phyloP scores from a whole-genome alignment of 2,329 filamentous ascomycete genomes.

The Colletotrichum abscissum region DNA sequence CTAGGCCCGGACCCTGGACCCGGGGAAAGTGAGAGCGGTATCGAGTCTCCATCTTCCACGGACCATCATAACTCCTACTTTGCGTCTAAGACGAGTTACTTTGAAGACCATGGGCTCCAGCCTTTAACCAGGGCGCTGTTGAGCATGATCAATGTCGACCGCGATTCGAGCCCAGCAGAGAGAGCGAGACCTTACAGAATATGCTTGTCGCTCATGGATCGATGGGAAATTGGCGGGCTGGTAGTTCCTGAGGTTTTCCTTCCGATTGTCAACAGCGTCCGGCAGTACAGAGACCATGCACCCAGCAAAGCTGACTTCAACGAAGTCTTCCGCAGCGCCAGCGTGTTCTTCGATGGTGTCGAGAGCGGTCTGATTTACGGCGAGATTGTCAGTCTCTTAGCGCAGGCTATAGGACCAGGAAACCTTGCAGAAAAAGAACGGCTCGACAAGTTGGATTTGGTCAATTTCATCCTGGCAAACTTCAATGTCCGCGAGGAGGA shows the following conservation, averaged over 20 bases:
- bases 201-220: slow-evolving; percentile 95
- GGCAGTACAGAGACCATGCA: slow-evolving; percentile 75
- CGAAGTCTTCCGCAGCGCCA: slow-evolving; percentile 92
- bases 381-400: slow-evolving; percentile 78
- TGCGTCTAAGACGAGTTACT: slow-evolving; percentile 79
- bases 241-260: slow-evolving; percentile 91
- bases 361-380: slow-evolving; percentile 94
- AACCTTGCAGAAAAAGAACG: slow-evolving; percentile 57
- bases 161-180: slow-evolving; percentile 67
- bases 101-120: slow-evolving; percentile 81
- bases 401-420: slow-evolving; percentile 65
- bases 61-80: slow-evolving; percentile 58
- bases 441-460: slow-evolving; percentile 75
- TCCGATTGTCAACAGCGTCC: slow-evolving; percentile 84
- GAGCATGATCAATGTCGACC: slow-evolving; percentile 75
- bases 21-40: slow-evolving; percentile 58
- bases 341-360: slow-evolving; percentile 96
- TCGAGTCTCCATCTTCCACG: slow-evolving; percentile 57
- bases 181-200: slow-evolving; percentile 89
- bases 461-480: slow-evolving; percentile 83
- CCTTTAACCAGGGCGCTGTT: slow-evolving; percentile 80
- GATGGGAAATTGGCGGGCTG: slow-evolving; percentile 94
- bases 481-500: slow-evolving; percentile 98
- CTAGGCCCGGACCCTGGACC: slow-evolving; percentile 78
- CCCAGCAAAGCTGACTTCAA: slow-evolving; percentile 77